Base-by-base conservation (phyloP, 805 yeast genomes). In the Wickerhamiella allomyrinae region DNA sequence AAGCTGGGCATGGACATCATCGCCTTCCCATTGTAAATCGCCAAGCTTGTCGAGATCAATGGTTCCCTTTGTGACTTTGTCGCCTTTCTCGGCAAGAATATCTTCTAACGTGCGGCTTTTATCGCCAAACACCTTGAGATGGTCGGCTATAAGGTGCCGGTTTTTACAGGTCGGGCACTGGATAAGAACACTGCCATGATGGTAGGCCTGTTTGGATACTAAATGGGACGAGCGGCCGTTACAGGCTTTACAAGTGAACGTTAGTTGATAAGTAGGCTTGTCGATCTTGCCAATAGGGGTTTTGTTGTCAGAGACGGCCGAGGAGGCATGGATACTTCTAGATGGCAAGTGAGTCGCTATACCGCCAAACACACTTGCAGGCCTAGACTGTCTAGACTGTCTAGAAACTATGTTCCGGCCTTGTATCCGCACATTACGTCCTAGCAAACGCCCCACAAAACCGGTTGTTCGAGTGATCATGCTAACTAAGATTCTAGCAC, bases 181-280 rank as follows among this genome's bases (percentile, higher is more conserved):
- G 20, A 89, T 79, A 40, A 85, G 63, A 3, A 89, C 94, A 0
- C 95, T 78, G 1, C 97, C 97, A 8, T 68, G 65, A 11, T 79
- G 74, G 57, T 89, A 89, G 0, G 95, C 87, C 61, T 89, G 97
- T 51, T 87, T 87, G 5, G 95, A 80, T 55, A 89, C 79, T n/a
- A 79, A 71, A 56, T 89, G 97, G 3, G 86, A 76, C 0, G 95
- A 85, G 43, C 96, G 66, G 2, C 80, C 73, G 37, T 74, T 70
- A 61, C 97, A 89, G 49, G 76, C 74, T 57, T 86, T 89, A 62
- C 97, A 89, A 0, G 95, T 89, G 63, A 89, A 87, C 0, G 94
- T 89, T 19, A 89, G 71, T 79, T 85, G 79, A 48, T 83, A 66
- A 58, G 78, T 74, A 2, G 94, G 94, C 47, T 79, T 75, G 41